Evolutionary conservation across 495 filamentous ascomycete genomes (phyloP), one percentile per base, ranked within the genome.

Genomic region (Hamigera avellanea): DNA sequence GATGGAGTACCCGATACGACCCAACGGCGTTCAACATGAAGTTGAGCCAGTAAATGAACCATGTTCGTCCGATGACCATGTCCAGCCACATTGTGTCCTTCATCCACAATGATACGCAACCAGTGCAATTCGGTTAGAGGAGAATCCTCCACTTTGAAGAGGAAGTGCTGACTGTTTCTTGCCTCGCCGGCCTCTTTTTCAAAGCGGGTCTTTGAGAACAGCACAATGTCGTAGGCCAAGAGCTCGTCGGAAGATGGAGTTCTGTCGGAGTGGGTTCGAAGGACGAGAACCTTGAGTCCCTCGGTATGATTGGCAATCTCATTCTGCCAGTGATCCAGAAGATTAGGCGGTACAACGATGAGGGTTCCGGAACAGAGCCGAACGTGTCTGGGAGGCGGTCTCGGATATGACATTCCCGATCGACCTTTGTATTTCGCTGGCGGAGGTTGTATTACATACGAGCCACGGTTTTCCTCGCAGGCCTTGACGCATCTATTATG

Each of bases 1-100:
- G 87, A 83, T 10, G 89, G 89, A 0, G 89, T 96, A 36, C 88
- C 89, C 2, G 85, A 91, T 2, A 95, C 83, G 12, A 95, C 72
- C 89, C 89, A 96, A 14, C 81, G 74, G 8, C 83, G 70, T 23
- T 86, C 74, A 15, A 85, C 69, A 19, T 73, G 68, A 5, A 96
- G 64, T 32, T 70, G 66, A 14, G 81, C 72, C 0, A 89, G 61
- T 7, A 85, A 69, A 19, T 70, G 64, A 26, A 80, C 71, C 26
- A 86, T 66, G 31, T 82, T 79, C 12, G 73, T 80, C 38, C 69
- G 75, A 25, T 62, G 61, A 10, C 70, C 72, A 13, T 61, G 54
- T 4, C 70, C 64, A 0, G 81, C 80, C 27, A 93, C 76, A 28
- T 72, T 80, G 50, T 95, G 86, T 1, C 89, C 89, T 68, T 96